Evolutionary conservation across 768 basidiomycete genomes (phyloP).

Genomic region (Suillus alpinus): DNA sequence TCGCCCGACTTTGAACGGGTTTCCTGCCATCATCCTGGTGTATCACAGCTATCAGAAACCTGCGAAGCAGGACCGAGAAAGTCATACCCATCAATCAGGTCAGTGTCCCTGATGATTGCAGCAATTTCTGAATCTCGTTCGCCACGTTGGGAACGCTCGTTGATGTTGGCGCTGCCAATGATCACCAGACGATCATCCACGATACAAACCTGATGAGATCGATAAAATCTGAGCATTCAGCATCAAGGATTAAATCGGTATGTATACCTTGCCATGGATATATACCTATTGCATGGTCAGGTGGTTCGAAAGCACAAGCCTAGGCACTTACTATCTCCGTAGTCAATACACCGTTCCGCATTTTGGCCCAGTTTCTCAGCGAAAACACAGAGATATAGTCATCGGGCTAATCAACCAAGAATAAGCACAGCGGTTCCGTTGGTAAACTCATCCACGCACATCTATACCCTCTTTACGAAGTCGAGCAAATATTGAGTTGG

Average conservation of each 20-base stretch:
- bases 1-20: conserved; percentile 92
- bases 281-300: conserved; percentile 56
- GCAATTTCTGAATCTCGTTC: conserved; percentile 97
- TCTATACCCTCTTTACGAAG: conserved; percentile 86
- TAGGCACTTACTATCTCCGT: conserved; percentile 73
- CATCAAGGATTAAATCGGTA: not conserved
- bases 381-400: conserved; percentile 92
- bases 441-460: conserved; percentile 42
- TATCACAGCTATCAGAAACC: conserved; percentile 3
- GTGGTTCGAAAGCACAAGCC: not conserved
- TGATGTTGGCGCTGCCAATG: conserved; percentile 96
- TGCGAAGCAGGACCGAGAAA: not conserved
- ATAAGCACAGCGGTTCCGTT: not conserved
- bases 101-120: conserved; percentile 91
- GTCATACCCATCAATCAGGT: conserved; percentile 86
- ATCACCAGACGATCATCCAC: conserved; percentile 94
- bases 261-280: conserved; percentile 74
- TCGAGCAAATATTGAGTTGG: conserved; percentile 86
- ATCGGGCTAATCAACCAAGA: conserved; percentile 61
- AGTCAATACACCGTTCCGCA: conserved; percentile 77
- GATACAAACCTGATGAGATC: conserved; percentile 48
- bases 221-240: not conserved
- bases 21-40: conserved; percentile 85
- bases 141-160: conserved; percentile 92
- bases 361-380: conserved; percentile 89